Evolutionary conservation across 208 protist genomes (phyloP).

Genomic region (Leishmania turanica): DNA sequence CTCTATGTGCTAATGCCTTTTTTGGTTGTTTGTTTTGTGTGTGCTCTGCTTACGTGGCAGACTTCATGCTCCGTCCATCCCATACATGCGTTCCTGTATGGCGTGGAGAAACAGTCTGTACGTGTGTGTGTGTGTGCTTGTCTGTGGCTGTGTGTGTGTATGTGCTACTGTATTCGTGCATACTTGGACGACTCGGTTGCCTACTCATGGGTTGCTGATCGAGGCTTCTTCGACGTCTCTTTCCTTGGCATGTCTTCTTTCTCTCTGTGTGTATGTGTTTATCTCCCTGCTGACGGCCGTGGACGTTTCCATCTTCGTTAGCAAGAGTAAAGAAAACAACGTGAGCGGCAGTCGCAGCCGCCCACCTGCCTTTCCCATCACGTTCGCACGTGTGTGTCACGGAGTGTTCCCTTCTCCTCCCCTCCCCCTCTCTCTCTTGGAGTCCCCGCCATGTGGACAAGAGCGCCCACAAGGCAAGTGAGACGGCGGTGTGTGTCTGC

Average conservation of each 20-base stretch:
- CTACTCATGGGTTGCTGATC: not conserved
- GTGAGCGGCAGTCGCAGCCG: not conserved
- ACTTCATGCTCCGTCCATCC: not conserved
- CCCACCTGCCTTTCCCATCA: not conserved
- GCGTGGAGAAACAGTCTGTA: not conserved
- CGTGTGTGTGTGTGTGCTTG: slow-evolving; percentile 11
- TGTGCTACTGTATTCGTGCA: not conserved
- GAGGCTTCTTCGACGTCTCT: not conserved
- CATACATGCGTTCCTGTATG: not conserved
- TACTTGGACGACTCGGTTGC: not conserved
- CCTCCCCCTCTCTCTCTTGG: too few relatives aligned
- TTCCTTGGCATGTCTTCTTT: not conserved
- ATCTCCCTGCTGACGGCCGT: slow-evolving; percentile 1
- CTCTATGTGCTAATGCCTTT: not conserved
- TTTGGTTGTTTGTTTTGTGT: not conserved
- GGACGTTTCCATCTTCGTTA: slow-evolving; percentile 12
- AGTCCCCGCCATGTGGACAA: not conserved
- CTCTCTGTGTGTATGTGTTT: not conserved
- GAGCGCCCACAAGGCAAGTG: not conserved
- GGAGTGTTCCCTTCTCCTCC: not conserved
- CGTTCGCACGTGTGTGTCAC: not conserved
- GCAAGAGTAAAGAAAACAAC: not conserved
- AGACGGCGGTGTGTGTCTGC: too few relatives aligned
- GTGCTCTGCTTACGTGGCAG: not conserved
- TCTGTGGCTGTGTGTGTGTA: slow-evolving; percentile 12